Base-by-base conservation (phyloP, 129 eudicot genomes). In the Heracleum sosnowskyi region DNA sequence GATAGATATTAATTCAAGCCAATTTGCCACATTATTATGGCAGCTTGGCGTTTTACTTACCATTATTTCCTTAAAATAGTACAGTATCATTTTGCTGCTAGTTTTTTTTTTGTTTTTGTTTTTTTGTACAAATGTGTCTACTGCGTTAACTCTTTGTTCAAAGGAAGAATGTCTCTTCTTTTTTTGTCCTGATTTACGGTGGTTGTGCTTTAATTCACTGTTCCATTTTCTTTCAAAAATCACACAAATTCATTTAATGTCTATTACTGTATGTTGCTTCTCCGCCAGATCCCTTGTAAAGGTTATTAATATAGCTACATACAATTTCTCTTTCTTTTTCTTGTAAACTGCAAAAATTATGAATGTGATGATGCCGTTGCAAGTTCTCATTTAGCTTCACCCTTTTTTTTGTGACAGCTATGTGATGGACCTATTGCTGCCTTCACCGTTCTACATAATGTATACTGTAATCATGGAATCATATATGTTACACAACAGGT, bases 341-440 rank as follows among this genome's bases (percentile, higher is more conserved):
- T 18, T 70, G 37, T 53, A 11, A 75, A 24, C 35, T 53, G 69
- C 55, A 20, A 7, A 45, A 10, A 29, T 66, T 28, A 44, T 69
- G 46, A 69, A 47, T 33, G 7, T 28, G 34, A 22, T 68, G 20
- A 31, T 69, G 78, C 46, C 1, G n/a, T 51, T 45, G 18, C 26
- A n/a, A 46, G 37, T 79, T 62, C 51, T 80, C 78, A 78, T 60
- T 33, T 35, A 44, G 45, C 73, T 73, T 37, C 71, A 34, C 39
- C 17, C 77, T 78, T 37, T 37, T 69, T 60, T 41, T 81, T 83
- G n/a, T 66, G 72, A 31, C 97, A 95, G 99, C 85, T 87, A 40
- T 95, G 97, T 85, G 99, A 95, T 88, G 99, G 99, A 77, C 86
- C 97, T 53, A 90, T 92, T 82, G 90, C 81, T 33, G 92, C 99